Conservation (phyloP, 1,284 basidiomycete species). For the Ganoderma resinaceum region DNA sequence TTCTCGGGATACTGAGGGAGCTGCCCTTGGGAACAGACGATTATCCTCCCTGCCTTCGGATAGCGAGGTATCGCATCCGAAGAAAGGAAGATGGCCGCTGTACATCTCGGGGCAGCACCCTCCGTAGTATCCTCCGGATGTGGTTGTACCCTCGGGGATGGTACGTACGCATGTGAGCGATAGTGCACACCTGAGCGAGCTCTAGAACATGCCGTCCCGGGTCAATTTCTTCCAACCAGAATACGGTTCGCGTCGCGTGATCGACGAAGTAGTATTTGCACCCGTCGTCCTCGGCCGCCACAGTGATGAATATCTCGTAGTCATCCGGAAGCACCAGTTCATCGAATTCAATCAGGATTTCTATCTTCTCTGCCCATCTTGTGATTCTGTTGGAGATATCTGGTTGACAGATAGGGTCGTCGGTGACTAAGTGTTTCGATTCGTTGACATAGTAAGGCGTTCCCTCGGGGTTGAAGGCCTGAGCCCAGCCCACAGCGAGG, state of each 20-base stretch:
- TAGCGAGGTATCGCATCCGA: neutral
- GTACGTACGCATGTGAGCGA: slow-evolving; percentile 35
- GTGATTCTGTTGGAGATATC: slow-evolving; percentile 17
- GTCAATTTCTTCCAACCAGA: slow-evolving; percentile 36
- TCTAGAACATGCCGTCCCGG: slow-evolving; percentile 27
- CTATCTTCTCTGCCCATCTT: slow-evolving; percentile 15
- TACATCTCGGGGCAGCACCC: neutral
- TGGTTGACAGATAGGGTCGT: slow-evolving; percentile 24
- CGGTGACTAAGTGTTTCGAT: slow-evolving; percentile 32
- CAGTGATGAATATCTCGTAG: slow-evolving; percentile 35
- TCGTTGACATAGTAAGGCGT: slow-evolving; percentile 34
- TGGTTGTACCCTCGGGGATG: neutral
- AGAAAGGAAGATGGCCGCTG: neutral
- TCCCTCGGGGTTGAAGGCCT: slow-evolving; percentile 37
- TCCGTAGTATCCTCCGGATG: neutral
- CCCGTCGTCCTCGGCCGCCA: slow-evolving; percentile 18
- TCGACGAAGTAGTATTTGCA: slow-evolving; percentile 41
- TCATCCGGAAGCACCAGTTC: slow-evolving; percentile 21
- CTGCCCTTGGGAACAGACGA: neutral
- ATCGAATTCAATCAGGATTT: neutral
- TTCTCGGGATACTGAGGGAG: neutral
- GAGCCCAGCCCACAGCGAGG: slow-evolving; percentile 29
- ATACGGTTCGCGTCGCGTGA: slow-evolving; percentile 34
- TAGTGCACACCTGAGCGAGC: slow-evolving; percentile 31
- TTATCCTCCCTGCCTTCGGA: neutral